Percentiles rank a stretch among this genome's conserved stretches.
phyloP scores from a whole-genome alignment of 768 basidiomycete species.

The Dacryopinax primogenitus region DNA sequence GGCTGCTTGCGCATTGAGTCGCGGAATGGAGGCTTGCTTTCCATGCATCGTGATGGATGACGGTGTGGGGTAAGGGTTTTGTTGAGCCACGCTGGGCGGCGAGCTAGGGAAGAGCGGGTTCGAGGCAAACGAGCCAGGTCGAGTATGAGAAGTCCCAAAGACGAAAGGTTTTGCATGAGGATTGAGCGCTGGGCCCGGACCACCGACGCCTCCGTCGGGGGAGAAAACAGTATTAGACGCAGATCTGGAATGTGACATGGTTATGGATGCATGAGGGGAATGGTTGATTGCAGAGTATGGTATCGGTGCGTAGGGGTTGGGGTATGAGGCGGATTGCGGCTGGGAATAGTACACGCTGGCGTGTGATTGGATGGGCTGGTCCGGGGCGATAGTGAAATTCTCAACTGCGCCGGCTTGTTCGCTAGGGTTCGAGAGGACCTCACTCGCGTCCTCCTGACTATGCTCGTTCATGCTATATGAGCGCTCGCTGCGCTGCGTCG shows the following conservation, averaged over 20 bases:
- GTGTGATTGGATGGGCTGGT: neutral
- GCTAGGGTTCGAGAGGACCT: constrained; percentile 76
- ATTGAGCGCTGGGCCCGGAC: constrained; percentile 37
- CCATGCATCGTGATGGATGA: constrained; percentile 26
- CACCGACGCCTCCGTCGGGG: constrained; percentile 20
- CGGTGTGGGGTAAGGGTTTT: constrained; percentile 25
- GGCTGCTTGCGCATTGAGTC: constrained; percentile 61
- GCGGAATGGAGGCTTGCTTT: constrained; percentile 40
- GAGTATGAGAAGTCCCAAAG: constrained; percentile 36
- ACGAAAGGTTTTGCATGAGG: constrained; percentile 76
- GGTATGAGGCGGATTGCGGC: constrained; percentile 3
- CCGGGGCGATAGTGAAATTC: neutral
- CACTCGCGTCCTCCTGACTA: constrained; percentile 28
- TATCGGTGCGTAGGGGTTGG: constrained; percentile 9
- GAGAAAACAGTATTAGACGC: constrained; percentile 16
- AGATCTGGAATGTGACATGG: constrained; percentile 17
- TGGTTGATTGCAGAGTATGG: constrained; percentile 15
- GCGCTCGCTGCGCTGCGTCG: constrained; percentile 7
- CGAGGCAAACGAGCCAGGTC: neutral
- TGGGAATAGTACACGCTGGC: constrained; percentile 6
- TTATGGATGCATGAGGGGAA: constrained; percentile 12
- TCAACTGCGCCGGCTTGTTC: constrained; percentile 40
- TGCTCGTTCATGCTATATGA: neutral
- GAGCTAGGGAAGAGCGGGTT: constrained; percentile 6
- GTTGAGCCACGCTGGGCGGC: neutral